Evolutionary conservation across 2,329 filamentous ascomycete genomes (phyloP).

Genomic region (Thielaviopsis cerberus): DNA sequence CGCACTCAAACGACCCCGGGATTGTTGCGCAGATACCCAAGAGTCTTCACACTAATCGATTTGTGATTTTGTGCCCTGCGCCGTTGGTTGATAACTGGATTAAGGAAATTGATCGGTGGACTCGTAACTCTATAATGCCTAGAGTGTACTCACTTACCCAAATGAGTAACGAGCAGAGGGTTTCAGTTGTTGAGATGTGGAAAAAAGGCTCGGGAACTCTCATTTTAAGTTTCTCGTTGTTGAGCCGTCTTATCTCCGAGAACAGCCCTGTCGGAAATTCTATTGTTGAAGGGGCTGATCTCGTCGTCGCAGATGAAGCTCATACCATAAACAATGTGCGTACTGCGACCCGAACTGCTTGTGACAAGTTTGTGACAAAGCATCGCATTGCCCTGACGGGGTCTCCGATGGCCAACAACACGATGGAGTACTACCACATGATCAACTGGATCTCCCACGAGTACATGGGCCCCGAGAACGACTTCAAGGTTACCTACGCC

Average conservation of each 20-base stretch:
- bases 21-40: slow-evolving; percentile 50
- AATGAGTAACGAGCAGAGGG: background rate
- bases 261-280: slow-evolving; percentile 22
- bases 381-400: slow-evolving; percentile 71
- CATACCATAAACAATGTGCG: slow-evolving; percentile 56
- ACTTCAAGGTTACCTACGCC: slow-evolving; percentile 55
- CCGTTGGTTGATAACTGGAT: slow-evolving; percentile 65
- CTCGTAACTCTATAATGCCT: slow-evolving; percentile 18
- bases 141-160: background rate
- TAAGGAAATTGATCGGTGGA: slow-evolving; percentile 44
- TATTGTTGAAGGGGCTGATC: slow-evolving; percentile 42
- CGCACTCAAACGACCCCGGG: slow-evolving; percentile 35
- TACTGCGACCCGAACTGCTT: slow-evolving; percentile 25
- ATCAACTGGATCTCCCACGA: slow-evolving; percentile 70
- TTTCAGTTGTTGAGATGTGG: slow-evolving; percentile 30
- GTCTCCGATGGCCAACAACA: slow-evolving; percentile 68
- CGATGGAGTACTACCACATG: slow-evolving; percentile 71
- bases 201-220: slow-evolving; percentile 47
- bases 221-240: slow-evolving; percentile 57
- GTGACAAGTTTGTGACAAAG: slow-evolving; percentile 42
- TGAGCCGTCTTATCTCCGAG: slow-evolving; percentile 21
- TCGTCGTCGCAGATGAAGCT: slow-evolving; percentile 74
- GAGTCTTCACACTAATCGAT: slow-evolving; percentile 41
- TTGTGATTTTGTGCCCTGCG: slow-evolving; percentile 59
- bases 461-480: slow-evolving; percentile 48